Base-by-base conservation (phyloP, 1,284 basidiomycete genomes). In the Malassezia cuniculi region DNA sequence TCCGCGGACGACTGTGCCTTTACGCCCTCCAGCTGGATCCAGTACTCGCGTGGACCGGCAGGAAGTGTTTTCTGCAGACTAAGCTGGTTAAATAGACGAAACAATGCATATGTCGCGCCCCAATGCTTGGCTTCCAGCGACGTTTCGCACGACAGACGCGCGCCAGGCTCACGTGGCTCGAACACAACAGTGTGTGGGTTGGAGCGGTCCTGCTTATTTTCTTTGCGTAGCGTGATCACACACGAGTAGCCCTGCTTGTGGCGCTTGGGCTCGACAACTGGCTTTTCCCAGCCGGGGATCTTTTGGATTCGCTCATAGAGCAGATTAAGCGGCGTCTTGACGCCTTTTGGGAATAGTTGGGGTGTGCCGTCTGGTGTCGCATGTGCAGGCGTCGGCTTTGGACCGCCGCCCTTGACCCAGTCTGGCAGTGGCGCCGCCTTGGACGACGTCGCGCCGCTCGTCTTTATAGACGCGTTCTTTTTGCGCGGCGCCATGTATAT, bases 101-200 rank as follows among this genome's bases (percentile, higher is more conserved):
- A 66, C 5, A 68, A 52, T 2, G 58, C 66, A 39, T 66, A 68
- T 17, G 64, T 66, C n/a, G 66, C 66, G 7, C 48, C 64, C 62
- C 62, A 66, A 41, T 68, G 66, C 38, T 60, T 66, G 19, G 64
- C 60, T 25, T 53, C 50, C 16, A 54, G 27, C 34, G 48, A 50
- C 28, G 53, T 48, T 33, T 42, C 48, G 34, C 53, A 57, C 29
- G 48, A 45, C 28, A 56, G 52, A 24, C 49, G 48, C 14, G 52
- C 45, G 5, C 57, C 55, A 1, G 57, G 57, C 32, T 62, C 59
- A 27, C 50, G 54, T n/a, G 63, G 61, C 34, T 64, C 61, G 24
- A 66, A 48, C 3, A 48, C 36, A 11, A 66, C 52, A 29, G 49
- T 53, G 31, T 53, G 52, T 0, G 57, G 54, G 14, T 64, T 48